A percentile compares a stretch with the other conserved stretches of the same genome.
Conservation (phyloP, 345 rosid genomes). For the Arabis alpina region DNA sequence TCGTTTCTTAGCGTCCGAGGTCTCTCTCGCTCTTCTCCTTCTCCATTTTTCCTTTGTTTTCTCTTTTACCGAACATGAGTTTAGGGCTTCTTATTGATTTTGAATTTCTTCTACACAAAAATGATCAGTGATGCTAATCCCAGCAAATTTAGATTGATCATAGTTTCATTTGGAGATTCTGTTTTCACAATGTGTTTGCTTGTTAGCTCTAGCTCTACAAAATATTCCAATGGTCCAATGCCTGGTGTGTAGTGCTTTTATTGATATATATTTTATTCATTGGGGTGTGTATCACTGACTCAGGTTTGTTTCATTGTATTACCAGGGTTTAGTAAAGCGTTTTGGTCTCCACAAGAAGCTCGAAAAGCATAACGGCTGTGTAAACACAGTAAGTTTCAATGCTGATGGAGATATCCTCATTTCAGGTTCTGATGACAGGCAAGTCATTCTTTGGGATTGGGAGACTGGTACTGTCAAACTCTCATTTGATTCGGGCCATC, state of each 20-base stretch:
- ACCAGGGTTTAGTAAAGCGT: conserved; percentile 64
- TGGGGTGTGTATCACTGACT: not conserved
- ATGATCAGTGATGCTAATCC: no score
- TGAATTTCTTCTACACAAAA: no score
- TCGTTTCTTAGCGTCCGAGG: conserved; percentile 81
- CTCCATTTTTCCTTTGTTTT: no score
- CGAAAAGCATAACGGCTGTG: conserved; percentile 71
- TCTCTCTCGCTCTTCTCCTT: conserved; percentile 23
- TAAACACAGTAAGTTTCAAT: conserved; percentile 79
- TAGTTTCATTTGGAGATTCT: no score
- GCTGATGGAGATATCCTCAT: conserved; percentile 63
- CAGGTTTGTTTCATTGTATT: not conserved
- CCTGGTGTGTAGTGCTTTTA: not conserved
- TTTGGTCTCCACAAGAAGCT: conserved; percentile 67
- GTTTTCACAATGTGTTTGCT: no score
- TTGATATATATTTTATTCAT: not conserved
- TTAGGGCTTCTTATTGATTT: no score
- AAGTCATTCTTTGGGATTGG: conserved; percentile 82
- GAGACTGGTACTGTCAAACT: conserved; percentile 61
- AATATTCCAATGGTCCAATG: not conserved
- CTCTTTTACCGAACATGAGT: no score
- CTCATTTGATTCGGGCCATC: conserved; percentile 73
- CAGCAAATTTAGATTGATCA: no score
- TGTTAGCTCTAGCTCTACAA: no score
- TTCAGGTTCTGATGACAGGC: conserved; percentile 86